Evolutionary conservation across 768 basidiomycete genomes (phyloP).

Genomic region (Russula vinacea): DNA sequence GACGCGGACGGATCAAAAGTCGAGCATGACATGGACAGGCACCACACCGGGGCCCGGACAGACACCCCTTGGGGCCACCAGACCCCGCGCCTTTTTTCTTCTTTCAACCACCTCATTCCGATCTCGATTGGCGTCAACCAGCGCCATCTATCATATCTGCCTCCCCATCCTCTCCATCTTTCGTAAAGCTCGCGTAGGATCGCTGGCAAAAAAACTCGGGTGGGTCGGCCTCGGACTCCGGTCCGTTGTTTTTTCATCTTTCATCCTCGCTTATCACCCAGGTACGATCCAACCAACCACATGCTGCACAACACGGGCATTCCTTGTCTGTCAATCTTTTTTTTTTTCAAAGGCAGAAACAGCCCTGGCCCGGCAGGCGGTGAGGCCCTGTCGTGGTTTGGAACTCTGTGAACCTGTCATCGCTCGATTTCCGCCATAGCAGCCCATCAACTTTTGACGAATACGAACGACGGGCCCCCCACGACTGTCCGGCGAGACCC

Average conservation of each 20-base stretch:
- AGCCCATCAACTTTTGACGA: neutral
- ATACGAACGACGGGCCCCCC: neutral
- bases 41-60: too few relatives aligned
- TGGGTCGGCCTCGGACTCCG: neutral
- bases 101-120: too few relatives aligned
- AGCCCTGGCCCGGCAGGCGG: neutral
- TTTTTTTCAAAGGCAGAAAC: neutral
- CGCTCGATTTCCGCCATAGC: constrained; percentile 1
- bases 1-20: neutral
- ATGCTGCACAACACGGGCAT: neutral
- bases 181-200: neutral
- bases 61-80: neutral
- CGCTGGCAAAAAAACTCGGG: neutral
- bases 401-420: neutral
- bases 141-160: neutral
- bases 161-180: neutral
- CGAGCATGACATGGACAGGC: neutral
- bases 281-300: neutral
- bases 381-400: neutral
- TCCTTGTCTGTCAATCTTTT: neutral
- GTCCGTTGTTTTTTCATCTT: neutral
- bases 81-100: too few relatives aligned
- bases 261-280: constrained; percentile 3
- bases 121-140: constrained; percentile 9
- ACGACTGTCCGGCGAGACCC: neutral